Evolutionary conservation across 257 asterid genomes (phyloP).

Genomic region (Jacaranda copaia): DNA sequence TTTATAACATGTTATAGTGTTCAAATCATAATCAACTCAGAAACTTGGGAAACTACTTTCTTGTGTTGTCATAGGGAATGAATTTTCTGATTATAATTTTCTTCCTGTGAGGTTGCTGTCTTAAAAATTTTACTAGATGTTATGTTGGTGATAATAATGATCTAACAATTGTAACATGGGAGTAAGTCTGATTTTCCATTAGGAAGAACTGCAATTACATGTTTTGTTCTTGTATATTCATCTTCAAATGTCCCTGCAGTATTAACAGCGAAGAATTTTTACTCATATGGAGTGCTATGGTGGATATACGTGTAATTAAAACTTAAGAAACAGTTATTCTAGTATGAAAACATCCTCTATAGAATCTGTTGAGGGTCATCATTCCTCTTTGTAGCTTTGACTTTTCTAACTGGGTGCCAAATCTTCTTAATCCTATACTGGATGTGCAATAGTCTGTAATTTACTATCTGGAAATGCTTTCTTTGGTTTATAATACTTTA

Average conservation of each 20-base stretch:
- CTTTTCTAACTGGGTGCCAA: background rate
- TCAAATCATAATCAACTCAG: background rate
- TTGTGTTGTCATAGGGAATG: background rate
- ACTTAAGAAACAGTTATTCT: background rate
- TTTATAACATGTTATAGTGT: background rate
- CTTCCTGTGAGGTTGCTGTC: constrained; percentile 16
- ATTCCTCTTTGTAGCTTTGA: background rate
- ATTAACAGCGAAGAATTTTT: background rate
- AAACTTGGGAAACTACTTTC: background rate
- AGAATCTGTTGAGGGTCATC: background rate
- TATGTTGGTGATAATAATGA: constrained; percentile 10
- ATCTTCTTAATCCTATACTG: constrained; percentile 7
- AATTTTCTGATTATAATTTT: background rate
- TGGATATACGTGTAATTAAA: background rate
- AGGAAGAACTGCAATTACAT: constrained; percentile 3
- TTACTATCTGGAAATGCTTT: constrained; percentile 15
- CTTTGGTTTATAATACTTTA: background rate
- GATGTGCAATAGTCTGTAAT: background rate
- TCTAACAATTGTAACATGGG: background rate
- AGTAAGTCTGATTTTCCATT: background rate
- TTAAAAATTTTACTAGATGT: background rate
- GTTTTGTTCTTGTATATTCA: background rate
- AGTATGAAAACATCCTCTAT: background rate
- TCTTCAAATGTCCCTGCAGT: background rate
- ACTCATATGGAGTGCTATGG: background rate